Evolutionary conservation across 371 early-diverging fungal species (phyloP), one percentile per base, ranked within the genome.

Genomic region (Enteropsectra breve): DNA sequence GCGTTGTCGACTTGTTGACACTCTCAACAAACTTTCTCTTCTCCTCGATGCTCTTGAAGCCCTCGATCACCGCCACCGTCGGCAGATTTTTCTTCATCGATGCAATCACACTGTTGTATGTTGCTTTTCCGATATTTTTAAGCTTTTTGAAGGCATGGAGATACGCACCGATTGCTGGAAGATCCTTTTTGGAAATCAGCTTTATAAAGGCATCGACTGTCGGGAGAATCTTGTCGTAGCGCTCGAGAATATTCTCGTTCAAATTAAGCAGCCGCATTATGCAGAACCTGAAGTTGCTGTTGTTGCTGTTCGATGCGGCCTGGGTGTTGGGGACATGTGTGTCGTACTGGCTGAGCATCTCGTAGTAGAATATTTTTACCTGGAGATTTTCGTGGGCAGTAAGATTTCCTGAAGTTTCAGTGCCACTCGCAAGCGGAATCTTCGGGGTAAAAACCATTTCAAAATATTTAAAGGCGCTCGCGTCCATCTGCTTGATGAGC

Each of bases 1-100:
- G n/a, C n/a, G n/a, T n/a, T n/a, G n/a, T n/a, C 21, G 33, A 57
- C 57, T 32, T 64, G 18, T 58, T 64, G 29, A 64, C 50, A 11
- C 18, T 57, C 5, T 64, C 58, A n/a, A 64, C 48, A 32, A 64
- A 64, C 8, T 58, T 30, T 13, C 30, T 4, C 26, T 45, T 53
- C 4, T n/a, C 15, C 15, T 66, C 53, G n/a, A 8, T 3, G 13
- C 23, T 49, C 3, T 5, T 8, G 26, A 64, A 64, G 21, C 65
- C 65, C 13, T 64, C 65, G n/a, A 64, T 3, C 5, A 64, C 56
- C 15, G 65, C 65, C n/a, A 64, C 6, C 11, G 23, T 4, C 2
- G 65, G 65, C 2, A 64, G 58, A 29, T 60, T 34, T n/a, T 23
- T 21, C 50, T 64, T 64, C 2, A 34, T 28, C 3, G 57, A 46